Evolutionary conservation across 129 eudicot genomes (phyloP), one percentile per base, ranked within the genome.

Genomic region (Kitagawia praeruptora): DNA sequence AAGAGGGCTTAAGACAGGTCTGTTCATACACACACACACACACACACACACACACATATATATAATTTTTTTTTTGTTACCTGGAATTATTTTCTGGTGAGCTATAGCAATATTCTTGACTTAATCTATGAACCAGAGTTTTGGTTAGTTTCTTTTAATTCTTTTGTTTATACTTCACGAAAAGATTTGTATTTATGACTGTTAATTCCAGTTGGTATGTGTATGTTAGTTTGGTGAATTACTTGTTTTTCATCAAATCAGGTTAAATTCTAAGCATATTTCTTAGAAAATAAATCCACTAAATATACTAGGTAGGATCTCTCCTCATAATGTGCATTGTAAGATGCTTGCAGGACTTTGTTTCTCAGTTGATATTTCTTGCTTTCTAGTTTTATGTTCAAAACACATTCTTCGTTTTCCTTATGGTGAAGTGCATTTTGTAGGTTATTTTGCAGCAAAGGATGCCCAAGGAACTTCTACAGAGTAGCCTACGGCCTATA

Each of bases 381-480:
- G 19, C 44, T 51, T 10, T 76, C 27, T 66, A 10, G 31, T 77
- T 54, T 19, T 13, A 8, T 28, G 23, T 77, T n/a, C 51, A 64
- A 64, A 70, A 74, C 73, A 61, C 46, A 75, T 63, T 80, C 56
- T 79, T 75, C 16, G 5, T 12, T 64, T 77, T 54, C 51, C 77
- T 12, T 82, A 46, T 70, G 44, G 81, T 58, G 14, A 77, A 67
- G 64, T 83, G 56, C 6, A 48, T 67, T 25, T 74, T 75, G 71
- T 85, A 95, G 99, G 97, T 92, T 74, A 87, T 92, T 79, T 89
- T 86, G 75, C 99, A 95, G 88, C 97, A 92, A 86, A 83, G 99
- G 79, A 95, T 95, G 97, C 99, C 99, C 40, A 95, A 95, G 84
- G 99, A 95, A 82, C 99, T 95, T 84, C 86, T 95, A 58, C 99